These are phyloP conservation scores for Neonectria sp. DNA, from an alignment of 2,329 filamentous ascomycete genomes.

Conservation along the genomic window DNA sequence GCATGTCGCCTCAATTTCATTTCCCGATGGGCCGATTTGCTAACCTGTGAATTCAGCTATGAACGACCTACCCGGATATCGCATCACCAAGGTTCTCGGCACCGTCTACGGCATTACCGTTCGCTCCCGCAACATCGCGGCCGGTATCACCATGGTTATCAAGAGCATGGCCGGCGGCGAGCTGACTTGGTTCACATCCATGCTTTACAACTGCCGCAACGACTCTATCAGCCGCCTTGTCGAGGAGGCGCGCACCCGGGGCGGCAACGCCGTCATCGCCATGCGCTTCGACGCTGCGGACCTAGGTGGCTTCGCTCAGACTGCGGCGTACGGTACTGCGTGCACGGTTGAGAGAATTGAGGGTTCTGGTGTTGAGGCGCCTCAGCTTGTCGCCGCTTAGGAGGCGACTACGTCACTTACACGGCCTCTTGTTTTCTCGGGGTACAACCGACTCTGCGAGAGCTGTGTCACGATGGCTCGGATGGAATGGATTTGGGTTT, in stretches of 20 bases:
- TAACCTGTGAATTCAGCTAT: slow-evolving; percentile 59
- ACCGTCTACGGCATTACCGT: slow-evolving; percentile 72
- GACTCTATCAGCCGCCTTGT: slow-evolving; percentile 71
- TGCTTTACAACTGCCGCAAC: slow-evolving; percentile 72
- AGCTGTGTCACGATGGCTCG: neutral
- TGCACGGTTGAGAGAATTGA: slow-evolving; percentile 71
- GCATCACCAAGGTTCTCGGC: slow-evolving; percentile 70
- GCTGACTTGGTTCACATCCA: slow-evolving; percentile 70
- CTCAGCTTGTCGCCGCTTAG: slow-evolving; percentile 41
- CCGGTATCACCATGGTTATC: slow-evolving; percentile 68
- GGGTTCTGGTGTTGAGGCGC: slow-evolving; percentile 43
- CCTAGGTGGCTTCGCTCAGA: slow-evolving; percentile 69
- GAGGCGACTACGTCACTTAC: neutral
- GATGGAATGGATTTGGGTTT: neutral
- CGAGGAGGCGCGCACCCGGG: slow-evolving; percentile 69
- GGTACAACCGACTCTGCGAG: neutral
- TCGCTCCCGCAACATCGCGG: slow-evolving; percentile 71
- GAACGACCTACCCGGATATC: slow-evolving; percentile 75
- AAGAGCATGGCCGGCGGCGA: slow-evolving; percentile 73
- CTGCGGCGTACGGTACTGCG: slow-evolving; percentile 73
- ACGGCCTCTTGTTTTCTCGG: neutral
- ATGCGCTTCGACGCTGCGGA: slow-evolving; percentile 71
- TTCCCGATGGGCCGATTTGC: neutral
- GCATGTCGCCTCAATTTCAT: slow-evolving; percentile 38
- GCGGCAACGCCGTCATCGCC: slow-evolving; percentile 73